Evolutionary conservation across 23 red algal genomes (phyloP).

Genomic region (Gracilaria gracilis): DNA sequence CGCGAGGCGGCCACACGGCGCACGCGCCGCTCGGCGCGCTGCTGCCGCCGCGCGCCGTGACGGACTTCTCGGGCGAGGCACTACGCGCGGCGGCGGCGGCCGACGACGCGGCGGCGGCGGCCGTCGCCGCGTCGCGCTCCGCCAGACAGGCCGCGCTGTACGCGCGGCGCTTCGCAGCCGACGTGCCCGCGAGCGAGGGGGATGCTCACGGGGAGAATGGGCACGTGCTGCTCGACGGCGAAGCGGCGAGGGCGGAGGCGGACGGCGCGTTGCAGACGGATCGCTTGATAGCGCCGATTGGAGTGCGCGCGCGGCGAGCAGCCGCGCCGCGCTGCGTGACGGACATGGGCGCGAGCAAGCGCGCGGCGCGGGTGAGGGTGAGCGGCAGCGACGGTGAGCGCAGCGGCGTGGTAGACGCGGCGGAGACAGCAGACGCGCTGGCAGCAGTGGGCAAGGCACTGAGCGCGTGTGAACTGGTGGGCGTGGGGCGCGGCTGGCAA

Average conservation of each 20-base stretch:
- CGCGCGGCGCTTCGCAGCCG: too few relatives aligned
- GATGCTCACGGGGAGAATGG: too few relatives aligned
- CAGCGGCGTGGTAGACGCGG: too few relatives aligned
- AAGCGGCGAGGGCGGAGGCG: too few relatives aligned
- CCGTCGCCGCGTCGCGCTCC: not conserved
- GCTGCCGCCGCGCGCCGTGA: constrained; percentile 27
- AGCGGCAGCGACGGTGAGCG: too few relatives aligned
- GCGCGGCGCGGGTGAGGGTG: not conserved
- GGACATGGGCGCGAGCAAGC: too few relatives aligned
- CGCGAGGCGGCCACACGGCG: too few relatives aligned
- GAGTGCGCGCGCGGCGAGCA: not conserved
- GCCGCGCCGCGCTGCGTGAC: not conserved
- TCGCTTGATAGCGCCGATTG: not conserved
- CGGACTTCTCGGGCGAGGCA: not conserved
- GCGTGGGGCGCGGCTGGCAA: constrained; percentile 32
- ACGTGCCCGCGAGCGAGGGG: too few relatives aligned
- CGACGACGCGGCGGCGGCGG: constrained; percentile 1
- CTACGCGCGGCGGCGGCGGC: constrained; percentile 19
- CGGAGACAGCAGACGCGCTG: too few relatives aligned
- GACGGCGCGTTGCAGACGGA: too few relatives aligned
- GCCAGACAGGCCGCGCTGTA: too few relatives aligned
- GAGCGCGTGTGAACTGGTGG: not conserved
- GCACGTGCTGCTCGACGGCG: too few relatives aligned
- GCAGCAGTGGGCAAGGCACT: not conserved
- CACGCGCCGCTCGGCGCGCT: not conserved